phyloP scores from a whole-genome alignment of 2,329 filamentous ascomycete species.

The Fusarium lyarnte region DNA sequence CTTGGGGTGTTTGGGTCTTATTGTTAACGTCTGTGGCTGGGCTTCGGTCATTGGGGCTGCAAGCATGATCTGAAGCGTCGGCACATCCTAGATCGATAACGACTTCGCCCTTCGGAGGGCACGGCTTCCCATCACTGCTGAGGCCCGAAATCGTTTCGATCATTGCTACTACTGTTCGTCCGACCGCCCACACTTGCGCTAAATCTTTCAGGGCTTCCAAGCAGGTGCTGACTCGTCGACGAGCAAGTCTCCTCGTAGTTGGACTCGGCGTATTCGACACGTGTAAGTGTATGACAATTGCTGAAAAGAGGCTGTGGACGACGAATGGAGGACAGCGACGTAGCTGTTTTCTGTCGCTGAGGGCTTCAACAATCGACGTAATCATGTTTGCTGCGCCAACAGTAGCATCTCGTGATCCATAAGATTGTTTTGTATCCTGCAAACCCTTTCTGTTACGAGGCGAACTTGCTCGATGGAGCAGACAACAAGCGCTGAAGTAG shows the following conservation, averaged over 20 bases:
- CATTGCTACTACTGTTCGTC: not conserved
- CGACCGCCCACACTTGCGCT: not conserved
- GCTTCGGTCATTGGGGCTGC: rapidly evolving
- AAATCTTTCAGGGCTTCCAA: not conserved
- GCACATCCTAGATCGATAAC: not conserved
- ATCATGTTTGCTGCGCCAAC: not conserved
- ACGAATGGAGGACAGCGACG: not conserved
- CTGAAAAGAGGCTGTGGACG: not conserved
- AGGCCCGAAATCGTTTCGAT: not conserved
- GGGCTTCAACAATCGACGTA: not conserved
- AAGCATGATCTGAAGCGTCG: not conserved
- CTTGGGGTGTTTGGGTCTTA: not conserved
- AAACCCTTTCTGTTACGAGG: not conserved
- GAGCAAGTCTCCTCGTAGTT: not conserved
- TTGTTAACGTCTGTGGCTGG: rapidly evolving
- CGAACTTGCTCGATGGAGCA: not conserved
- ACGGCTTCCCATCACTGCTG: not conserved
- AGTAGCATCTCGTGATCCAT: not conserved
- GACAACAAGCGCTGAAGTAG: not conserved
- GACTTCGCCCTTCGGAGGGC: not conserved
- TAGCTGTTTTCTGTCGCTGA: not conserved
- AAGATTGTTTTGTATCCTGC: not conserved
- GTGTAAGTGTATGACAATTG: not conserved
- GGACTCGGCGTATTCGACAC: not conserved
- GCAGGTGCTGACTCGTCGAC: not conserved